These are phyloP conservation scores for Hanseniaspora mollemarum DNA, from an alignment of 805 yeast genomes.

Conservation along the genomic window DNA sequence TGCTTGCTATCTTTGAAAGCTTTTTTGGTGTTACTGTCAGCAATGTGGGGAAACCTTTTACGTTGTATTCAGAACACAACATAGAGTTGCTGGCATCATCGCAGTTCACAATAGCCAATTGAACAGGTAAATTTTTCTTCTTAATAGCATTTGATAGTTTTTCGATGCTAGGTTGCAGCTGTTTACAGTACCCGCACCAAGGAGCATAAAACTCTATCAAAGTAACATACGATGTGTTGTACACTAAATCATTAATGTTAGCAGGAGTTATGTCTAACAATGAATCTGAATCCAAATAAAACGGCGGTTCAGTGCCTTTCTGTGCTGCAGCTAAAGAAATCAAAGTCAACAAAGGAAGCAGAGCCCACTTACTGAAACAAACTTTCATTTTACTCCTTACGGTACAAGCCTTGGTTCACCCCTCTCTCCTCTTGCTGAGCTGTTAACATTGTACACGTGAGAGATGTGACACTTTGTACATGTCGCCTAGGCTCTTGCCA, in stretches of 20 bases:
- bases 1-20: constrained; percentile 19
- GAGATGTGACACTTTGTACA: too few species aligned
- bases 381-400: background rate
- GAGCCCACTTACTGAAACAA: background rate
- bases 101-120: constrained; percentile 79
- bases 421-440: too few species aligned
- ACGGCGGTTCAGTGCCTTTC: constrained; percentile 20
- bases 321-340: background rate
- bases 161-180: constrained; percentile 50
- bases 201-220: constrained; percentile 89
- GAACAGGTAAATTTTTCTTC: constrained; percentile 36
- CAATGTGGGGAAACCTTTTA: constrained; percentile 78
- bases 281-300: constrained; percentile 28
- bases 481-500: too few species aligned
- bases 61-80: constrained; percentile 52
- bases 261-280: constrained; percentile 46
- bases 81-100: constrained; percentile 55
- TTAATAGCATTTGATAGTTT: constrained; percentile 49
- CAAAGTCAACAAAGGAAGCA: background rate
- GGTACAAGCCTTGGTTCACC: too few species aligned
- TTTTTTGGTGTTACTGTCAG: constrained; percentile 67
- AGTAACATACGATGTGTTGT: constrained; percentile 62
- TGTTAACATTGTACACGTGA: too few species aligned
- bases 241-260: constrained; percentile 56
- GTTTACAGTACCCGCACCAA: constrained; percentile 93